phyloP scores from a whole-genome alignment of 2,329 filamentous ascomycete species.

The Leptographium lundbergii region DNA sequence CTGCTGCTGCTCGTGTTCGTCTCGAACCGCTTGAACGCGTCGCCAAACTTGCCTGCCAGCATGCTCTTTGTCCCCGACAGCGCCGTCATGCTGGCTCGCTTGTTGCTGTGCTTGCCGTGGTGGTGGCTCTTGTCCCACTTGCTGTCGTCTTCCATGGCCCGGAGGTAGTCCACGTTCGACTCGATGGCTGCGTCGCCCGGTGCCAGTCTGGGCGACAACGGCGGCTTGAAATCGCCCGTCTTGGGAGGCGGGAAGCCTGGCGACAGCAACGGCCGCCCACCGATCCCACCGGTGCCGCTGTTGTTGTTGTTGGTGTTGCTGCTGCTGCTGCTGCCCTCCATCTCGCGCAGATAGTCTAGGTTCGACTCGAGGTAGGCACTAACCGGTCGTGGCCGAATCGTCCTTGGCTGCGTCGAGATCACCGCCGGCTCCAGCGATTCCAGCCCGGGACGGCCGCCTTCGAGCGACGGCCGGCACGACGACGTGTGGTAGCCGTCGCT shows the following conservation, averaged over 20 bases:
- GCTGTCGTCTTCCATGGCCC: constrained; percentile 46
- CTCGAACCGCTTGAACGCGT: constrained; percentile 90
- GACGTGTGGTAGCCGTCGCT: constrained; percentile 28
- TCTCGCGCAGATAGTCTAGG: constrained; percentile 69
- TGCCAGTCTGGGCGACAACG: constrained; percentile 30
- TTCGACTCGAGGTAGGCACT: constrained; percentile 78
- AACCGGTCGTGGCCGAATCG: constrained; percentile 51
- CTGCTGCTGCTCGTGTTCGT: constrained; percentile 14
- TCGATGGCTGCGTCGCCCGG: constrained; percentile 49
- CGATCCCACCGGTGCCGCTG: neutral
- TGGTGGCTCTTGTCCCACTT: constrained; percentile 35
- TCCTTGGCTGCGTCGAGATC: constrained; percentile 33
- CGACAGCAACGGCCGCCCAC: constrained; percentile 15
- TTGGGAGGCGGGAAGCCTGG: constrained; percentile 19
- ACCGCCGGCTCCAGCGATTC: constrained; percentile 45
- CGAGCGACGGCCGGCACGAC: constrained; percentile 54
- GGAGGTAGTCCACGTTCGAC: constrained; percentile 73
- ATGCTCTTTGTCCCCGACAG: constrained; percentile 67
- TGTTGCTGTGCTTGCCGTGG: constrained; percentile 37
- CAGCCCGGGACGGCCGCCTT: constrained; percentile 52
- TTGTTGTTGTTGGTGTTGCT: neutral
- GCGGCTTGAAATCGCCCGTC: constrained; percentile 22
- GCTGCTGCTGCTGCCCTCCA: constrained; percentile 32
- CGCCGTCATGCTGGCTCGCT: constrained; percentile 62
- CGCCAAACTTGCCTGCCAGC: constrained; percentile 78